Evolutionary conservation across 2,329 filamentous ascomycete species (phyloP).

Genomic region (Diaporthe velutina): DNA sequence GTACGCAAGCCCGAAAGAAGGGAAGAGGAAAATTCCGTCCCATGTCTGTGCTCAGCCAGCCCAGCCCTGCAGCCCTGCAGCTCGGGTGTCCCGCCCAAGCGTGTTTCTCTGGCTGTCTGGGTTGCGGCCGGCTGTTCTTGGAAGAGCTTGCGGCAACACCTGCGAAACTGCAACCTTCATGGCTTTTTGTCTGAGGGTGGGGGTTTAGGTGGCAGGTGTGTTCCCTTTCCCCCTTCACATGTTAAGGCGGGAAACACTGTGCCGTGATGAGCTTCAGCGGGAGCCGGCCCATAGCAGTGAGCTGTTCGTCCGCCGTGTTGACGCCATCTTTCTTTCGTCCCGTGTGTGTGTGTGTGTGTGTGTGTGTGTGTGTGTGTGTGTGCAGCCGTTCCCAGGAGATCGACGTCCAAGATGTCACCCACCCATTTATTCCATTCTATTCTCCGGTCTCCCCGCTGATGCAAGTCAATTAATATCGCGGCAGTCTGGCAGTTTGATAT

Average conservation of each 20-base stretch:
- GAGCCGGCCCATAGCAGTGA: not conserved
- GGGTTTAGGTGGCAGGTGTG: not conserved
- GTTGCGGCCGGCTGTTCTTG: not conserved
- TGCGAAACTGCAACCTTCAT: slow-evolving; percentile 1
- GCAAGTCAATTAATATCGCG: slow-evolving; percentile 17
- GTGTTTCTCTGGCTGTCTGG: not conserved
- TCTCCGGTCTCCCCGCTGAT: not conserved
- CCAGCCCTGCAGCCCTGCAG: slow-evolving; percentile 27
- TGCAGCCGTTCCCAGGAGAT: not conserved
- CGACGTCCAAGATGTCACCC: slow-evolving; percentile 13
- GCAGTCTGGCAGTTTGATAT: slow-evolving; percentile 21
- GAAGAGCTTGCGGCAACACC: slow-evolving; percentile 27
- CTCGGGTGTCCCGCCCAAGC: not conserved
- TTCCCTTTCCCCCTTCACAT: not conserved
- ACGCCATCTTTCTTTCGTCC: slow-evolving; percentile 4
- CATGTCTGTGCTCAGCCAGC: slow-evolving; percentile 10
- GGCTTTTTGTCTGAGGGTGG: not conserved
- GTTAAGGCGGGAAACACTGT: not conserved
- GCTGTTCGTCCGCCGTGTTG: not conserved
- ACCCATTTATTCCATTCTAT: not conserved
- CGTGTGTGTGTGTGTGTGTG: not conserved
- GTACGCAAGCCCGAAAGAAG: not conserved
- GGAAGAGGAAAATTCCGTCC: not conserved
- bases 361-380: not conserved
- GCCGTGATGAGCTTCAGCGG: not conserved